These are phyloP conservation scores for Petasospora fabianii DNA, from an alignment of 1,139 yeast species.

Conservation along the genomic window DNA sequence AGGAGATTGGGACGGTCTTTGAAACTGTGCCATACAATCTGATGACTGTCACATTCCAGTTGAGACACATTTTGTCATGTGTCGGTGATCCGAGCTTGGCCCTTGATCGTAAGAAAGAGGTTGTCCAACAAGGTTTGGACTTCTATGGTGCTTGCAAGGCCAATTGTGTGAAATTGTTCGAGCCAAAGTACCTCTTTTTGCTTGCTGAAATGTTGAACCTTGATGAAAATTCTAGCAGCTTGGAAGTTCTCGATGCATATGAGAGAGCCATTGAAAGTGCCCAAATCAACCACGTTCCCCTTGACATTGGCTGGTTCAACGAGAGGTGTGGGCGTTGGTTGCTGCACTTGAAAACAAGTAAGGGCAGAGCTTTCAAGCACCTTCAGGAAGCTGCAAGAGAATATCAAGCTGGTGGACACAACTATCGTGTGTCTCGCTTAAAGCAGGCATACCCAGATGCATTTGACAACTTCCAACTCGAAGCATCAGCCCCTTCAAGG, in stretches of 20 bases:
- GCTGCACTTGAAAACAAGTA: constrained; percentile 28
- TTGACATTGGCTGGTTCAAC: constrained; percentile 42
- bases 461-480: constrained; percentile 14
- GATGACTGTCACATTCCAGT: neutral
- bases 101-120: constrained; percentile 3
- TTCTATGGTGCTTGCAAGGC: constrained; percentile 12
- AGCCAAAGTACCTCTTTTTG: constrained; percentile 9
- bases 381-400: constrained; percentile 15
- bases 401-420: constrained; percentile 8
- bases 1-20: constrained; percentile 4
- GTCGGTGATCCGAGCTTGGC: constrained; percentile 13
- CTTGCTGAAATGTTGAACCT: constrained; percentile 18
- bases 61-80: constrained; percentile 3
- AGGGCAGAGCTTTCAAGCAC: constrained; percentile 16
- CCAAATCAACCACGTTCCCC: constrained; percentile 30
- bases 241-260: constrained; percentile 42
- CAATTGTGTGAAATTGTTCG: constrained; percentile 14
- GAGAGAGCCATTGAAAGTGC: constrained; percentile 45
- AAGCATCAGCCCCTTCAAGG: constrained; percentile 2
- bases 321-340: constrained; percentile 49
- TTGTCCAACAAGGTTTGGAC: neutral
- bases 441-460: constrained; percentile 16
- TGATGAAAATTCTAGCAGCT: constrained; percentile 26
- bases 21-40: constrained; percentile 10
- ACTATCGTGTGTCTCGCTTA: constrained; percentile 4